A percentile compares a stretch with the other conserved stretches of the same genome.
These are phyloP conservation scores for Quercus dentata DNA, from an alignment of 306 rosid species.

Conservation along the genomic window DNA sequence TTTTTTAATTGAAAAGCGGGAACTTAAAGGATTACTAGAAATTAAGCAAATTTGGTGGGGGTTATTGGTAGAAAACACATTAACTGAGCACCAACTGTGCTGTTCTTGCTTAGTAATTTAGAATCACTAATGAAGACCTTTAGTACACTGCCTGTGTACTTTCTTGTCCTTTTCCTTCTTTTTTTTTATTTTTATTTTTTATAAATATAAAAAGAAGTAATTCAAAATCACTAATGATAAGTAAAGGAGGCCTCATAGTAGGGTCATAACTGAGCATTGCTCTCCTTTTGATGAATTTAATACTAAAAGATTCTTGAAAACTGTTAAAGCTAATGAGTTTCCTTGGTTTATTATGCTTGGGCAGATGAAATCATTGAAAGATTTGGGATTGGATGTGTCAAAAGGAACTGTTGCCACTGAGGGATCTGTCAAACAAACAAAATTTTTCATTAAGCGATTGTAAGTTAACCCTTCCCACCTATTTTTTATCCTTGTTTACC, in stretches of 20 bases:
- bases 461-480: conserved; percentile 23
- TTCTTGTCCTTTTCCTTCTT: not conserved
- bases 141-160: not conserved
- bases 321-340: conserved; percentile 14
- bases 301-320: not conserved
- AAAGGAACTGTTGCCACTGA: conserved; percentile 86
- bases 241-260: not conserved
- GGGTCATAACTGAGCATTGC: not conserved
- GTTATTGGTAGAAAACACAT: not conserved
- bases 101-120: not conserved
- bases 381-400: conserved; percentile 88
- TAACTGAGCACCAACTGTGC: not conserved
- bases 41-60: not conserved
- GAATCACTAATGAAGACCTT: not conserved
- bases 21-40: not conserved
- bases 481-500: too few relatives aligned
- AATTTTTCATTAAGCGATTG: conserved; percentile 68
- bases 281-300: not conserved
- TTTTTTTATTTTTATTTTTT: not conserved
- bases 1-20: not conserved
- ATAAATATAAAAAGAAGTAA: not conserved
- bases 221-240: not conserved
- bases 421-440: conserved; percentile 71
- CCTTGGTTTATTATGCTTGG: conserved; percentile 25
- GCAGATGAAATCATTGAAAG: conserved; percentile 86